These are phyloP conservation scores for apple (Malus domestica) DNA, from an alignment of 306 rosid genomes.

Conservation along the genomic window DNA sequence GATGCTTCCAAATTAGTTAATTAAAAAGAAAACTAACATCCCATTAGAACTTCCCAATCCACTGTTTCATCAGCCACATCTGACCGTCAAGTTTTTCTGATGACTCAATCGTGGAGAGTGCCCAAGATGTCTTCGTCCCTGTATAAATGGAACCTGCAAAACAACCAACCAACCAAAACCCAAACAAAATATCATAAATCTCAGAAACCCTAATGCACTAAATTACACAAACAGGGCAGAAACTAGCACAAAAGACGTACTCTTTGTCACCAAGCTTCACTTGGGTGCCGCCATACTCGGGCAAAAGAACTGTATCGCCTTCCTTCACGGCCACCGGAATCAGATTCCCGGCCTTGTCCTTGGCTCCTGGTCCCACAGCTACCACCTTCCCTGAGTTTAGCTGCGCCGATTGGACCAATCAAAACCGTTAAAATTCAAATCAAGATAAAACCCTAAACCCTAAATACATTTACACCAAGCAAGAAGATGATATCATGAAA, in stretches of 20 bases:
- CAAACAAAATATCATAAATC: background rate
- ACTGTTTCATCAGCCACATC: background rate
- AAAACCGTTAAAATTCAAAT: background rate
- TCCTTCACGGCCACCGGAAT: conserved; percentile 66
- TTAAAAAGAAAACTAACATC: conserved; percentile 1
- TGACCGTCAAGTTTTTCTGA: background rate
- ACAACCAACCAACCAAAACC: background rate
- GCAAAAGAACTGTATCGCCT: conserved; percentile 83
- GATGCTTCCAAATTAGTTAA: background rate
- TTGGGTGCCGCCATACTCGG: conserved; percentile 82
- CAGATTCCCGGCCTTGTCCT: conserved; percentile 56
- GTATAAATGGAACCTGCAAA: conserved; percentile 53
- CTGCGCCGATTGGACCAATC: conserved; percentile 22
- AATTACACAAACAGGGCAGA: background rate
- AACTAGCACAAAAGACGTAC: conserved; percentile 26
- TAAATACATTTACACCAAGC: background rate
- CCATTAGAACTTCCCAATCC: background rate
- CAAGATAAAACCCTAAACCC: background rate
- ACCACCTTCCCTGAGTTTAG: conserved; percentile 81
- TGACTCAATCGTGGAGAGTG: conserved; percentile 23
- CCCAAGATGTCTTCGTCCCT: conserved; percentile 45
- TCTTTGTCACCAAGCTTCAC: conserved; percentile 86
- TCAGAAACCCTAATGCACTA: background rate
- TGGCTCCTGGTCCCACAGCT: conserved; percentile 80
- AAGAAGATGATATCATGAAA: background rate